Conservation (phyloP, 306 rosid genomes). For the Quercus cerris region DNA sequence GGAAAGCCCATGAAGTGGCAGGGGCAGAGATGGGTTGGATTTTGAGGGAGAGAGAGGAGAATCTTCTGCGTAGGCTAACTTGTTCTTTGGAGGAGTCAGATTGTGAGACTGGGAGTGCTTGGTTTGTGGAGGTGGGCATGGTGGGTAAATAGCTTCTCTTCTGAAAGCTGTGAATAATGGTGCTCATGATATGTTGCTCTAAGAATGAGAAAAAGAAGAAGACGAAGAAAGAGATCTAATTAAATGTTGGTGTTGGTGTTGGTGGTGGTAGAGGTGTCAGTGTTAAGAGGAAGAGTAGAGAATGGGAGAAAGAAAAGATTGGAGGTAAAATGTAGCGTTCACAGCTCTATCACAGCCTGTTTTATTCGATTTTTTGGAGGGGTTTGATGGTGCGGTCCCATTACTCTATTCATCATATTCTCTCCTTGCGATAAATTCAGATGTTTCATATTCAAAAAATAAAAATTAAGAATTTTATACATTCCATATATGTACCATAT, state of each 20-base stretch:
- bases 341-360: slow-evolving; percentile 66
- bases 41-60: slow-evolving; percentile 67
- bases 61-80: slow-evolving; percentile 56
- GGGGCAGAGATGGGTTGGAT: slow-evolving; percentile 39
- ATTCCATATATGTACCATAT: too few relatives aligned
- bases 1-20: slow-evolving; percentile 50
- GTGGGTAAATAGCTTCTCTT: slow-evolving; percentile 33
- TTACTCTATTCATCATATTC: not conserved
- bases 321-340: slow-evolving; percentile 40
- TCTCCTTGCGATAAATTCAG: too few relatives aligned
- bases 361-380: slow-evolving; percentile 40
- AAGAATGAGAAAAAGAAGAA: not conserved
- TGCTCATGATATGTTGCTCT: slow-evolving; percentile 29
- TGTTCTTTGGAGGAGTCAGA: slow-evolving; percentile 3
- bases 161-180: slow-evolving; percentile 37
- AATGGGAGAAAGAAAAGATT: not conserved
- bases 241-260: not conserved
- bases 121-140: slow-evolving; percentile 16
- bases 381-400: slow-evolving; percentile 35
- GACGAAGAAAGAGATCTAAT: not conserved
- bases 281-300: not conserved
- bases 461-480: too few relatives aligned
- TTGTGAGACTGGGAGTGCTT: slow-evolving; percentile 65
- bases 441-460: too few relatives aligned
- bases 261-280: not conserved